phyloP scores from a whole-genome alignment of 1,139 yeast genomes.

The Hansenula lynferdii region DNA sequence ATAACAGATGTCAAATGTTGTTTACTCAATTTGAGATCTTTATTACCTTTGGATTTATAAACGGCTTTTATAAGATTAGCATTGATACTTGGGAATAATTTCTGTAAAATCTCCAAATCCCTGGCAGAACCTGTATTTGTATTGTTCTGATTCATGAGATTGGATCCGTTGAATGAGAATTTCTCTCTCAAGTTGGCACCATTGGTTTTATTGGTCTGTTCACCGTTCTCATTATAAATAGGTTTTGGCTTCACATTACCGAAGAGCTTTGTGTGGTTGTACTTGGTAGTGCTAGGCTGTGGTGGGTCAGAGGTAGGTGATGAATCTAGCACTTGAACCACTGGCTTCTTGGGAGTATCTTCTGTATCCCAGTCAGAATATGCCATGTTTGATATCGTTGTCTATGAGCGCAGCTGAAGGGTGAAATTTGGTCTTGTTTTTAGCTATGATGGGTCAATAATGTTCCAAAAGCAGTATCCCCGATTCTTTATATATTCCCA shows the following conservation, averaged over 20 bases:
- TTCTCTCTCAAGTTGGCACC: conserved; percentile 24
- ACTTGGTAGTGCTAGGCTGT: too few relatives aligned
- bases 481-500: too few relatives aligned
- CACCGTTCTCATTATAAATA: conserved; percentile 3
- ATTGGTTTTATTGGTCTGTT: conserved; percentile 3
- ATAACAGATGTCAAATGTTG: conserved; percentile 36
- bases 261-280: conserved; percentile 12
- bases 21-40: conserved; percentile 51
- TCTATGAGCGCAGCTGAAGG: too few relatives aligned
- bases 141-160: conserved; percentile 13
- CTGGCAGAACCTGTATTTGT: conserved; percentile 6
- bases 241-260: conserved; percentile 12
- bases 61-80: conserved; percentile 56
- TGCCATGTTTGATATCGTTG: neutral
- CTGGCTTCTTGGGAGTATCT: conserved; percentile 21
- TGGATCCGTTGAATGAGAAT: conserved; percentile 26
- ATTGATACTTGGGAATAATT: conserved; percentile 40
- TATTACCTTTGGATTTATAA: conserved; percentile 49
- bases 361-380: conserved; percentile 4
- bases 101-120: conserved; percentile 44
- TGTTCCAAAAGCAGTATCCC: too few relatives aligned
- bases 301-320: too few relatives aligned
- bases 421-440: too few relatives aligned
- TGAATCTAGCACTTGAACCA: conserved; percentile 42
- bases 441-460: too few relatives aligned